Conservation (phyloP, 1,139 yeast species). For the Trichomonascaceae sp. region DNA sequence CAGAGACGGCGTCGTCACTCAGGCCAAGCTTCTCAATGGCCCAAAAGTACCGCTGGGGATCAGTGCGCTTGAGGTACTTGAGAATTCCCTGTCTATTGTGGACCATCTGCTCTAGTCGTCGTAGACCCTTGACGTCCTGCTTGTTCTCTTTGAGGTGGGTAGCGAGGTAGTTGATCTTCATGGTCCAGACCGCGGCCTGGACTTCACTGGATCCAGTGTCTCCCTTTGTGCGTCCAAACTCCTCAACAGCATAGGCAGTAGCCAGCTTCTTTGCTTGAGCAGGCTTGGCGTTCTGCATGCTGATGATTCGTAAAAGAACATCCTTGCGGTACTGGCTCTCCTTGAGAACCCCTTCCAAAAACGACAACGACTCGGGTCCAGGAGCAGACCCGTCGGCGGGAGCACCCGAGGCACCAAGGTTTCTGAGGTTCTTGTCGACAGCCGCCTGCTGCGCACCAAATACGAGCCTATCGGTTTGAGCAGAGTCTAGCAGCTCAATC, state of each 20-base stretch:
- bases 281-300: constrained; percentile 56
- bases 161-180: constrained; percentile 65
- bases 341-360: constrained; percentile 22
- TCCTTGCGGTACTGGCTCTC: constrained; percentile 39
- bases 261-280: constrained; percentile 49
- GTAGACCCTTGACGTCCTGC: constrained; percentile 60
- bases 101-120: constrained; percentile 64
- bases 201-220: constrained; percentile 95
- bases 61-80: constrained; percentile 64
- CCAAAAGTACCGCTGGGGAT: constrained; percentile 75
- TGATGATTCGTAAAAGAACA: constrained; percentile 58
- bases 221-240: constrained; percentile 72
- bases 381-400: too few relatives aligned
- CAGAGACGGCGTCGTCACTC: constrained; percentile 61
- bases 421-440: constrained; percentile 28
- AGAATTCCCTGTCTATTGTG: constrained; percentile 79
- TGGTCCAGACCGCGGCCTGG: constrained; percentile 83
- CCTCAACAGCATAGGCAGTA: constrained; percentile 51
- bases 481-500: constrained; percentile 23
- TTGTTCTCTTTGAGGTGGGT: constrained; percentile 59
- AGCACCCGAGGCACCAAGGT: constrained; percentile 18
- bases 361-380: too few relatives aligned
- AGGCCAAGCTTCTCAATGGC: constrained; percentile 79
- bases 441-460: constrained; percentile 65
- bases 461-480: constrained; percentile 61